Conservation (phyloP, 805 yeast species). For the Yarrowia osloensis region DNA sequence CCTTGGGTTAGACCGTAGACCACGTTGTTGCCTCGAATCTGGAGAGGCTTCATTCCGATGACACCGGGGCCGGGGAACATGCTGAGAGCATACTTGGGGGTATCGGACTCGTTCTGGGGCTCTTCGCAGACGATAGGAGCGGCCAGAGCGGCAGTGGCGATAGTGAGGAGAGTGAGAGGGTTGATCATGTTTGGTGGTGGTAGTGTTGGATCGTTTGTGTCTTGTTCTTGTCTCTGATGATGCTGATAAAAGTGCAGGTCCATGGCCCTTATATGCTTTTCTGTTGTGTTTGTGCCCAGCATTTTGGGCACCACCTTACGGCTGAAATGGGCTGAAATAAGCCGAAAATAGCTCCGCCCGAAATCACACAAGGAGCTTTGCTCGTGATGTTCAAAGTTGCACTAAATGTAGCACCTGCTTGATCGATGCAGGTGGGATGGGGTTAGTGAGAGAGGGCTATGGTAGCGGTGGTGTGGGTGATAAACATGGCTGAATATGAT, state of each 20-base stretch:
- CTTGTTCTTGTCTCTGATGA: background rate
- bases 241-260: background rate
- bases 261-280: background rate
- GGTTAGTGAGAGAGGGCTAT: too few relatives aligned
- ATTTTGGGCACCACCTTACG: background rate
- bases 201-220: background rate
- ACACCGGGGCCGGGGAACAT: constrained; percentile 1
- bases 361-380: background rate
- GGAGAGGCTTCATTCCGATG: background rate
- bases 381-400: constrained; percentile 5
- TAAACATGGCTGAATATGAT: too few relatives aligned
- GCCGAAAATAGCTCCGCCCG: background rate
- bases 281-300: background rate
- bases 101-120: background rate
- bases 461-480: background rate
- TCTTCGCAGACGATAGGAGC: constrained; percentile 6
- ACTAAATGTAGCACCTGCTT: background rate
- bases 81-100: constrained; percentile 17
- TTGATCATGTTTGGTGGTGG: background rate
- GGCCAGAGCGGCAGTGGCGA: background rate
- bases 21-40: background rate
- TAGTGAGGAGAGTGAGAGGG: background rate
- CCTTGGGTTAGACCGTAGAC: constrained; percentile 11
- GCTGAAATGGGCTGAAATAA: background rate
- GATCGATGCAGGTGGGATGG: background rate